These are phyloP conservation scores for Aspergillus vadensis DNA, from an alignment of 2,329 filamentous ascomycete genomes.

Conservation along the genomic window DNA sequence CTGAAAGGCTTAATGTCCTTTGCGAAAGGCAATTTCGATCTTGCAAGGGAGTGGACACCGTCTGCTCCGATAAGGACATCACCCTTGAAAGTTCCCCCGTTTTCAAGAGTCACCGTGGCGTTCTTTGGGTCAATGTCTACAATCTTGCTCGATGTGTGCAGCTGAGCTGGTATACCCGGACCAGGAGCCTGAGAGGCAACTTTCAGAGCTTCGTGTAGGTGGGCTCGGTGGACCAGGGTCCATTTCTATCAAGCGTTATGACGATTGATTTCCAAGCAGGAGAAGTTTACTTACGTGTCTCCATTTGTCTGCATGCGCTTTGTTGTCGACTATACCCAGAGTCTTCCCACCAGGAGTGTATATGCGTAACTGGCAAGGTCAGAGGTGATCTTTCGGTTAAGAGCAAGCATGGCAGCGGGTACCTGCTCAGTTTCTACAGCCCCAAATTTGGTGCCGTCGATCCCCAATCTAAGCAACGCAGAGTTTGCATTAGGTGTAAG, in stretches of 20 bases:
- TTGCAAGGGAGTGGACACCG: conserved; percentile 48
- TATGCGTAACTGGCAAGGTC: conserved; percentile 35
- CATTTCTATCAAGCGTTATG: conserved; percentile 38
- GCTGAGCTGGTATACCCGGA: conserved; percentile 41
- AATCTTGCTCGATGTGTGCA: conserved; percentile 50
- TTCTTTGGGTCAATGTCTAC: conserved; percentile 45
- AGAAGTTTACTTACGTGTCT: conserved; percentile 31
- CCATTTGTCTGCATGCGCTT: conserved; percentile 27
- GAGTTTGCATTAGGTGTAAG: conserved; percentile 64
- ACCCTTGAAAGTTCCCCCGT: conserved; percentile 47
- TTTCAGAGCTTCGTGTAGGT: conserved; percentile 57
- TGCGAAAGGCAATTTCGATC: conserved; percentile 30
- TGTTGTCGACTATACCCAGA: conserved; percentile 28
- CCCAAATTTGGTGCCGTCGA: conserved; percentile 45
- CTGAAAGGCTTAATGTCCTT: conserved; percentile 42
- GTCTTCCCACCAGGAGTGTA: conserved; percentile 42
- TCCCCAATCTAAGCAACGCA: conserved; percentile 52
- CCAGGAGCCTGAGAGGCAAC: conserved; percentile 44
- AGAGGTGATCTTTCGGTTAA: conserved; percentile 7
- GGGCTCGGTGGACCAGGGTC: conserved; percentile 57
- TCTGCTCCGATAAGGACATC: conserved; percentile 60
- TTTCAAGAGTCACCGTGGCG: conserved; percentile 49
- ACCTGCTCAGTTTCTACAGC: conserved; percentile 40
- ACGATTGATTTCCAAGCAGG: too few species aligned
- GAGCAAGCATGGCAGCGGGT: neutral